These are phyloP conservation scores for Albifimbria verrucaria DNA, from an alignment of 2,329 filamentous ascomycete species.

Conservation along the genomic window DNA sequence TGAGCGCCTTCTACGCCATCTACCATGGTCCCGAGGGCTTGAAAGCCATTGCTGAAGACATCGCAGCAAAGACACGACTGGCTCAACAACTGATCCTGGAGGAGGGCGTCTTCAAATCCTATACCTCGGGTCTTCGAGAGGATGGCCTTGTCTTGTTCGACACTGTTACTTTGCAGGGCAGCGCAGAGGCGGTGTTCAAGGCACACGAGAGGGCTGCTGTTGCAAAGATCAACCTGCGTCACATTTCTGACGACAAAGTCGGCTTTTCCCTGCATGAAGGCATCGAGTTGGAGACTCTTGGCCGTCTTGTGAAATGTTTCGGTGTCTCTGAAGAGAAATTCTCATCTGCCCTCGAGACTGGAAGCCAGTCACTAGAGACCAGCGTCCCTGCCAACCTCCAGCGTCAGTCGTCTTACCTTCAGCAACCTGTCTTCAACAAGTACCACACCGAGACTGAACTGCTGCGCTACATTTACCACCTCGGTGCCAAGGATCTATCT, in stretches of 20 bases:
- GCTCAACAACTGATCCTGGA: conserved; percentile 46
- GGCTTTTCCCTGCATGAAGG: conserved; percentile 28
- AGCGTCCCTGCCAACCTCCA: conserved; percentile 58
- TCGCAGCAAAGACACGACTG: conserved; percentile 66
- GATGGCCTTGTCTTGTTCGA: conserved; percentile 69
- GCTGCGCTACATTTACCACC: conserved; percentile 86
- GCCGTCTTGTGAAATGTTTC: conserved; percentile 18
- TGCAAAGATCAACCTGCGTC: conserved; percentile 22
- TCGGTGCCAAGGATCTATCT: conserved; percentile 91
- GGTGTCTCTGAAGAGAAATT: conserved; percentile 21
- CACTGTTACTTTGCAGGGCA: conserved; percentile 66
- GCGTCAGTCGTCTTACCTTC: conserved; percentile 72
- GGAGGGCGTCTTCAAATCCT: conserved; percentile 59
- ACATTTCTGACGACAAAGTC: conserved; percentile 25
- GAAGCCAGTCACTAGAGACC: conserved; percentile 31
- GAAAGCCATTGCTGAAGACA: conserved; percentile 76
- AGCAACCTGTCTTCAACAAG: conserved; percentile 90
- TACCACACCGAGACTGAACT: conserved; percentile 95
- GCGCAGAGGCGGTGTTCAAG: conserved; percentile 19
- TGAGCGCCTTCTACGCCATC: conserved; percentile 90
- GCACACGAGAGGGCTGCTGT: conserved; percentile 17
- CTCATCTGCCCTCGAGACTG: conserved; percentile 19
- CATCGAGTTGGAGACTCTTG: conserved; percentile 17
- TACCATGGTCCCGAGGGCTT: conserved; percentile 88
- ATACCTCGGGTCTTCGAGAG: conserved; percentile 52